Base-by-base conservation (phyloP, 768 basidiomycete species). In the Dacryopinax primogenitus region DNA sequence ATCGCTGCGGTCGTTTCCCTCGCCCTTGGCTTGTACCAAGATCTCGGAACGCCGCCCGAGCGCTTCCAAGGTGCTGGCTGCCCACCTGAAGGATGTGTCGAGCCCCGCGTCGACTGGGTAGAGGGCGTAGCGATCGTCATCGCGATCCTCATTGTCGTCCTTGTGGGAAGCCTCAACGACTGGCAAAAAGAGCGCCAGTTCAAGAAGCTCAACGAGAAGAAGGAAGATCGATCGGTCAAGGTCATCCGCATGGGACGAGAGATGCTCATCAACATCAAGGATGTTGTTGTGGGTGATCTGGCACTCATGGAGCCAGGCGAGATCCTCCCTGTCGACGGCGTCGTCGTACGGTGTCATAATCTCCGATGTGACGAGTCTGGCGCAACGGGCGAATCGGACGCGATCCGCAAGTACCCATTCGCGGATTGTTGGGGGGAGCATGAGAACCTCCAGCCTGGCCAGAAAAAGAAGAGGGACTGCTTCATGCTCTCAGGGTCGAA, bases 121-220 rank as follows among this genome's bases (percentile, higher is more conserved):
- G 95, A 98, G 77, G 95, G 80, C 67, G 78, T 77, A 16, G 64
- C 69, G 62, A 82, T 82, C 72, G 74, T 78, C 44, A 72, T 78
- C 67, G 81, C 80, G 32, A 78, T 81, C 68, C 63, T 77, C 62
- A 79, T 81, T 67, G 79, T 82, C 73, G 79, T 77, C 65, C 70
- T 92, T 44, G 95, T 99, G 65, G 95, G 95, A 33, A 92, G 93
- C 13, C 69, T 97, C 45, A 98, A 97, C 71, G 96, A 99, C 75
- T 99, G 90, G 88, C 93, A 97, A 76, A 98, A 98, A 76, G 96
- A 99, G 75, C 86, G 86, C 1, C 96, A 98, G 76, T 99, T 99
- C 79, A 85, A 87, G 71, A 80, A 79, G 21, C 82, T 99, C 41
- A 98, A 97, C 72, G 90, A 88, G 70, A 88, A 94, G 76, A 95